Conservation (phyloP, 2,329 filamentous ascomycete genomes). For the Zasmidium cellare region DNA sequence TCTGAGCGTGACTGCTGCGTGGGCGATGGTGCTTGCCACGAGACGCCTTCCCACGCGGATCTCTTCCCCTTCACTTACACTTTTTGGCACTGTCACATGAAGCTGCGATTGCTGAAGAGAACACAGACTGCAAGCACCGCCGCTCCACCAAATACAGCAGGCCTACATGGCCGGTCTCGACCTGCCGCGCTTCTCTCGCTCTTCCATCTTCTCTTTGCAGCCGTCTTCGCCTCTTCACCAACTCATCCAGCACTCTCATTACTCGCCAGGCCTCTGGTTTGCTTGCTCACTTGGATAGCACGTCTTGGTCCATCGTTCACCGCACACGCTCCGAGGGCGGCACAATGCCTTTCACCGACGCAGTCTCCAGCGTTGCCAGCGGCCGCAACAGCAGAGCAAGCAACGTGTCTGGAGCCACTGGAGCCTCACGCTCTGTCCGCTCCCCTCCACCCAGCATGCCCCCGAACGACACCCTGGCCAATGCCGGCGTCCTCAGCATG, state of each 20-base stretch:
- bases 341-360: conserved; percentile 47
- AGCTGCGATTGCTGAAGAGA: background rate
- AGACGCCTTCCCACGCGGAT: background rate
- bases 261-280: conserved; percentile 23
- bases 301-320: conserved; percentile 27
- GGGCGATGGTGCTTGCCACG: background rate
- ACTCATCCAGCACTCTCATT: conserved; percentile 22
- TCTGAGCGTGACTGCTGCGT: background rate
- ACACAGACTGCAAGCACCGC: conserved; percentile 1
- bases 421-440: conserved; percentile 27
- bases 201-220: conserved; percentile 5
- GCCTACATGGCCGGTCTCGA: conserved; percentile 2
- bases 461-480: conserved; percentile 34
- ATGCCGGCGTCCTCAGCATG: conserved; percentile 50
- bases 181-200: background rate
- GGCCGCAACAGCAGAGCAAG: conserved; percentile 51
- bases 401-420: conserved; percentile 42
- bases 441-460: conserved; percentile 32
- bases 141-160: background rate
- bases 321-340: conserved; percentile 30
- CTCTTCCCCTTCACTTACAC: background rate
- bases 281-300: conserved; percentile 33
- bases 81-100: background rate
- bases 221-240: conserved; percentile 13
- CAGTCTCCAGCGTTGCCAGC: conserved; percentile 43